These are phyloP conservation scores for Cordyceps militaris DNA, from an alignment of 2,329 filamentous ascomycete species.

Conservation along the genomic window DNA sequence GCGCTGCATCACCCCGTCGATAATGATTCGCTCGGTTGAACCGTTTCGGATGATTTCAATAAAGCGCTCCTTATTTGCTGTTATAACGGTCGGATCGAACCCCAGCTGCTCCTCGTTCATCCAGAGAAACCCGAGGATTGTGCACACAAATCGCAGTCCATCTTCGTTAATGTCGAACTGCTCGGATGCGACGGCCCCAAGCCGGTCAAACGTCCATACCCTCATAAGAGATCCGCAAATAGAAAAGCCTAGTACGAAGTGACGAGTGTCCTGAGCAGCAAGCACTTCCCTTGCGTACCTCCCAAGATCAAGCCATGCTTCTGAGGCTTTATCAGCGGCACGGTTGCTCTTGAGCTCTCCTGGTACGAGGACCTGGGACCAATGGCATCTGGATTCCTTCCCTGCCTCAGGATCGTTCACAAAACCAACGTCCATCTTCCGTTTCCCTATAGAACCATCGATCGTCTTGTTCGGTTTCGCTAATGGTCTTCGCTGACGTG, in stretches of 20 bases:
- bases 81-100: constrained; percentile 37
- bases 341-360: constrained; percentile 42
- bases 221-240: constrained; percentile 38
- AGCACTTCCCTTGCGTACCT: constrained; percentile 39
- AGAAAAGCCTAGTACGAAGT: constrained; percentile 42
- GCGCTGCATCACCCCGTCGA: constrained; percentile 31
- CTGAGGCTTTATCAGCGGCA: constrained; percentile 25
- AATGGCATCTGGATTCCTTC: constrained; percentile 23
- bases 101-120: constrained; percentile 33
- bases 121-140: constrained; percentile 33
- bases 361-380: constrained; percentile 36
- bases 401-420: constrained; percentile 15
- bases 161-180: constrained; percentile 40
- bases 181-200: constrained; percentile 37
- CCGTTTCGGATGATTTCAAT: constrained; percentile 27
- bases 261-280: constrained; percentile 31
- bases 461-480: background rate
- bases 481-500: background rate
- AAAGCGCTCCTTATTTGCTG: constrained; percentile 22
- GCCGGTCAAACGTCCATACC: constrained; percentile 38
- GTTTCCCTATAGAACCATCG: background rate
- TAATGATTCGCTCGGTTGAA: constrained; percentile 31
- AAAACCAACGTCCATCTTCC: constrained; percentile 25
- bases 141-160: constrained; percentile 32
- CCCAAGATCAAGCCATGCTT: constrained; percentile 32